Base-by-base conservation (phyloP, 257 asterid species). In the Penstemon davidsonii region DNA sequence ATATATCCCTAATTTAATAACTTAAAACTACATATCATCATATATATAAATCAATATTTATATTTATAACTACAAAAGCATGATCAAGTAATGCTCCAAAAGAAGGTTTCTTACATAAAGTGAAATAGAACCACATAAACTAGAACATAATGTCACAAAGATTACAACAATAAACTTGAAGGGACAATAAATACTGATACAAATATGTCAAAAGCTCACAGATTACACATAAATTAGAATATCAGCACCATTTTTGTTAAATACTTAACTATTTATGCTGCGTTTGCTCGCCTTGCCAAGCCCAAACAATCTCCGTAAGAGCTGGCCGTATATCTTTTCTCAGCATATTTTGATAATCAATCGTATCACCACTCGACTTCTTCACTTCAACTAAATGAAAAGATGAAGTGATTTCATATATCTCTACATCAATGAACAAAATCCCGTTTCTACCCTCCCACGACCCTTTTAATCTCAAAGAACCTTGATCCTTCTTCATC, bases 271-370 rank as follows among this genome's bases (percentile, higher is more conserved):
- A 19, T 9, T 54, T 8, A 12, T 67, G 58, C 7, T 74, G 60
- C 60, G 62, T 66, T 37, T 75, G 77, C 79, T 76, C 79, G 3
- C 86, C 86, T 68, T 75, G 85, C 91, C 88, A 85, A 46, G 83
- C 83, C 81, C 82, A 73, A 55, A 85, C 78, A 64, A 83, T 79
- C n/a, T 80, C 86, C 49, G 60, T 47, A 47, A 85, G 78, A 60
- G 81, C 74, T 0, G 79, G 80, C 40, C 55, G 66, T 15, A 69
- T 45, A 6, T 60, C 71, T 43, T 6, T 64, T 52, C 46, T 64
- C 64, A 83, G 59, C 70, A 83, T 60, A 60, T 75, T 77, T 41
- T 73, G 80, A 54, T 74, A 85, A 49, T 75, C 85, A 18, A 64
- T 15, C 13, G 78, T 41, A 66, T 81, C 82, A 7, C 91, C 88